Base-by-base conservation (phyloP, 1,139 yeast genomes). In the Protomyces pachydermus region DNA sequence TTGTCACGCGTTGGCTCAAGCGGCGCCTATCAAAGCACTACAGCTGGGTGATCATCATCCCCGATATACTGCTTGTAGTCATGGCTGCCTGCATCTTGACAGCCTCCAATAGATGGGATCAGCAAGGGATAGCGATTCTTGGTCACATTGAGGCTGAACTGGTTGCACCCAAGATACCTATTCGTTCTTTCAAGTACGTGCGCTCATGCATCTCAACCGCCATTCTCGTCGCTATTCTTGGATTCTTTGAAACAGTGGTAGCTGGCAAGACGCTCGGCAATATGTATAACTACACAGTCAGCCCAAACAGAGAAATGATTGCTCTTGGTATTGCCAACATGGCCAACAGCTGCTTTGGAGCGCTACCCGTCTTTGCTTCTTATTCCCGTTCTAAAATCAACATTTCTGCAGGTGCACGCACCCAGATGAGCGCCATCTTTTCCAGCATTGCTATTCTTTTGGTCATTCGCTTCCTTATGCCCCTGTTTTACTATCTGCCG, bases 301-400 rank as follows among this genome's bases (percentile, higher is more conserved):
- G 78, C 2, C 72, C 80, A 34, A 78, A 78, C 68, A 75, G 96
- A 85, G 67, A 86, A 87, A 45, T 81, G 78, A 69, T 86, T 32
- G 65, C 67, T 2, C 78, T 93, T 56, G 98, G 98, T 0, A 76
- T 82, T 23, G 84, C 88, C 60, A 93, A 91, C 71, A 68, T 91
- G 1, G 76, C 81, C 3, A 86, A 87, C 1, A 82, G 90, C 1
- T 67, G 83, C 23, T 84, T 89, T 70, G 93, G 96, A 2, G 88
- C 93, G 0, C 77, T 93, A 14, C 98, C 98, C 0, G 85, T 96
- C 0, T 91, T 91, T 79, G 98, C 98, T 1, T 98, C 98, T 0
- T 93, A 93, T 72, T 98, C 97, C 1, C 81, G 98, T 72, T 86
- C 95, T 45, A 91, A 88, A 71, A 85, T 93, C 66, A 93, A 93